Base-by-base conservation (phyloP, 73 alveolate species). In the Paramecium octaurelia region DNA sequence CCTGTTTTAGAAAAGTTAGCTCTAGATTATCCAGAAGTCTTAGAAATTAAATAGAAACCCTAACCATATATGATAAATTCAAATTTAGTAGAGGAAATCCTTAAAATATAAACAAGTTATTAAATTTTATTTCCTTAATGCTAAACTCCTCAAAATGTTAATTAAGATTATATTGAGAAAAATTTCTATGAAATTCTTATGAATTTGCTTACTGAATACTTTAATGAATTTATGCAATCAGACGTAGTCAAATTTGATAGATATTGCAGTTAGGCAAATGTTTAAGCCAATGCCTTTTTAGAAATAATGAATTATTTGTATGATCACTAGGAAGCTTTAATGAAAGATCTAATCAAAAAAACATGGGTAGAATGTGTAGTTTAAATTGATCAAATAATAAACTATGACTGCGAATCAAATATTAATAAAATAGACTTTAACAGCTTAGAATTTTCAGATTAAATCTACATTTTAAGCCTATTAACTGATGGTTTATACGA, bases 61-160 rank as follows among this genome's bases (percentile, higher is more conserved):
- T 40, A 48, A 80, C 91, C 91, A 80, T 80, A 80, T 48, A 80
- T 80, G 91, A 80, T 43, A 23, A 80, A 46, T 80, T 44, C 70
- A 20, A 27, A 21, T 18, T 18, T 80, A 18, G 91, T 80, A 8
- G 91, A 80, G 18, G 42, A 80, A 8, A 80, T 80, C 34, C 23
- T 80, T 11, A 40, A 42, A 42, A 80, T 80, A 2, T 80, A 80
- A 44, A 80, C 91, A 21, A 80, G 43, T 43, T 42, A 44, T 34
- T 35, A 80, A 29, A 48, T 80, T 0, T 24, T 80, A 23, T 80
- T 80, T 21, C 91, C 91, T 20, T 6, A 40, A 18, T 40, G n/a
- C 16, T 31, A 27, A 23, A 42, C 91, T 7, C 91, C 91, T 6
- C 9, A 42, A 11, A 80, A 40, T 80, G 91, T 80, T 20, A 80